These are phyloP conservation scores for Gracilaria domingensis DNA, from an alignment of 23 red algal genomes.

Conservation along the genomic window DNA sequence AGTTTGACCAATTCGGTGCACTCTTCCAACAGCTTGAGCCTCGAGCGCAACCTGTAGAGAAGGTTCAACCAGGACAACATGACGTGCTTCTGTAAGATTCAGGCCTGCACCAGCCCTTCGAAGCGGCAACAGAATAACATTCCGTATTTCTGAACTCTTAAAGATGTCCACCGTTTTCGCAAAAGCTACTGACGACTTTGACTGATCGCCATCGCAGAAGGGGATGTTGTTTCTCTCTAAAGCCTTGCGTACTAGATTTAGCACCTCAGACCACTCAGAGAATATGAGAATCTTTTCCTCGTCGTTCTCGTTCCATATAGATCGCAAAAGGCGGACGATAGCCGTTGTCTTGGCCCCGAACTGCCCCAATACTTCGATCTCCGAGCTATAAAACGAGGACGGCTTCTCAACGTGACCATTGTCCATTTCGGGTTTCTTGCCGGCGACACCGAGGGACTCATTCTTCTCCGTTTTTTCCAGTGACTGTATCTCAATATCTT, in stretches of 20 bases:
- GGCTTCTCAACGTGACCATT: conserved; percentile 2
- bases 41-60: conserved; percentile 65
- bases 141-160: not conserved
- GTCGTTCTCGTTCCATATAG: conserved; percentile 45
- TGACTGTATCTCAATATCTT: not conserved
- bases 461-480: not conserved
- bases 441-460: not conserved
- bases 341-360: conserved; percentile 48
- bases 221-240: conserved; percentile 59
- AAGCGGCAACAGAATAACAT: conserved; percentile 79
- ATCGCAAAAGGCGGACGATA: conserved; percentile 22
- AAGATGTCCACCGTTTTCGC: conserved; percentile 38
- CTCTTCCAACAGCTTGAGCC: conserved; percentile 85
- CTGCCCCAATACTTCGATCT: conserved; percentile 33
- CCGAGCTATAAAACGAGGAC: conserved; percentile 43
- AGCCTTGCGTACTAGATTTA: conserved; percentile 67
- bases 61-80: conserved; percentile 93
- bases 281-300: conserved; percentile 78
- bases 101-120: conserved; percentile 82
- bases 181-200: conserved; percentile 7
- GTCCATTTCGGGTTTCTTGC: not conserved
- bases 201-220: conserved; percentile 32
- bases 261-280: conserved; percentile 87
- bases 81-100: conserved; percentile 88
- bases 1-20: conserved; percentile 93